Conservation (phyloP, 2,329 filamentous ascomycete genomes). For the Emericellopsis atlantica region DNA sequence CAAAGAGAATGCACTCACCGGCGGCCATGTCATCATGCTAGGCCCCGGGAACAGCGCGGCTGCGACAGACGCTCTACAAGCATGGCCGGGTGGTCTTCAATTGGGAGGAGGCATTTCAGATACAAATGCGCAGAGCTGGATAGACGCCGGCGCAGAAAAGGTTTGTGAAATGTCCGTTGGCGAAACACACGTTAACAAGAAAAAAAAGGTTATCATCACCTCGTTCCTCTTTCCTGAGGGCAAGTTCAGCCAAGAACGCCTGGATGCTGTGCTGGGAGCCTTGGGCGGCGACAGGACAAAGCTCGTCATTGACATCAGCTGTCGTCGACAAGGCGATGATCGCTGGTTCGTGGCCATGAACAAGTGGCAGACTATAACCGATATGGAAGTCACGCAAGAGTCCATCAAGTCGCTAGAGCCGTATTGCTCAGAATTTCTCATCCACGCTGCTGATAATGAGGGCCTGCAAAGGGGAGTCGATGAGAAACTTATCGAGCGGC, state of each 20-base stretch:
- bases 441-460: constrained; percentile 95
- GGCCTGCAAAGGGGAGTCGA: constrained; percentile 88
- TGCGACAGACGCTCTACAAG: constrained; percentile 60
- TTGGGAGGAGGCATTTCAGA: constrained; percentile 91
- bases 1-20: constrained; percentile 56
- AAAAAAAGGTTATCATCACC: constrained; percentile 76
- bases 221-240: constrained; percentile 85
- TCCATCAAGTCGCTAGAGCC: constrained; percentile 73
- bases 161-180: constrained; percentile 28
- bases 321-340: constrained; percentile 56
- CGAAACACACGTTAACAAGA: not conserved
- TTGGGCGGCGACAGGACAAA: constrained; percentile 65
- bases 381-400: constrained; percentile 83
- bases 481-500: constrained; percentile 61
- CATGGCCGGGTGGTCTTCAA: constrained; percentile 74
- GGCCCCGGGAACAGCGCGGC: constrained; percentile 77
- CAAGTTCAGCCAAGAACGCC: constrained; percentile 63
- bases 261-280: constrained; percentile 60
- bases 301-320: constrained; percentile 92
- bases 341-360: constrained; percentile 98
- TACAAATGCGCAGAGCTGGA: constrained; percentile 73
- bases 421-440: constrained; percentile 91
- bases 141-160: constrained; percentile 79
- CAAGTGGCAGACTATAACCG: constrained; percentile 96
- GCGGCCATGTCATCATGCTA: constrained; percentile 94